Conservation (phyloP, 2,329 filamentous ascomycete species). For the Aaosphaeria arxii region DNA sequence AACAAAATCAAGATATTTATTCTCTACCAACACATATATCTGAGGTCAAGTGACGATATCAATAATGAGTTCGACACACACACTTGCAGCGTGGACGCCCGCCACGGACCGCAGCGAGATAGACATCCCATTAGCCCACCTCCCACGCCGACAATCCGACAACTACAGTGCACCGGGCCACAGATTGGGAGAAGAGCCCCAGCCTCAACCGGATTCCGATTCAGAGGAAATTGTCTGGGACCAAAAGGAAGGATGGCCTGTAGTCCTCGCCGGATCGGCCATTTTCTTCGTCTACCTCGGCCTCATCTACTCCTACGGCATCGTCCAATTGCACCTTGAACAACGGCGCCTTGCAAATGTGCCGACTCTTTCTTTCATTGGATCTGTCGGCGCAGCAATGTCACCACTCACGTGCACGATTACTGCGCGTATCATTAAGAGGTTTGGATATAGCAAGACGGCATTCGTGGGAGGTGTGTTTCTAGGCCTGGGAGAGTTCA, state of each 20-base stretch:
- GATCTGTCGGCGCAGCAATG: neutral
- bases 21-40: too few species aligned
- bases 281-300: neutral
- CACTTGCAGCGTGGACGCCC: too few species aligned
- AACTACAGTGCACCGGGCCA: too few species aligned
- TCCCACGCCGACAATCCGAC: too few species aligned
- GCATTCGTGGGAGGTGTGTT: neutral
- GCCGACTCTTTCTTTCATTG: neutral
- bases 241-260: neutral
- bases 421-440: neutral
- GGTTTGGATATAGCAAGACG: neutral
- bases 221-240: neutral
- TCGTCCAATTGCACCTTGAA: neutral
- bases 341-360: neutral
- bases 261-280: neutral
- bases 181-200: neutral
- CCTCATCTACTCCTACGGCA: conserved; percentile 1
- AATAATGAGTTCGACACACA: too few species aligned
- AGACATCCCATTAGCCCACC: too few species aligned
- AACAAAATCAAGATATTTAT: too few species aligned
- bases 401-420: neutral
- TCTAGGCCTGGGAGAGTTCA: neutral
- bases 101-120: too few species aligned
- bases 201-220: neutral
- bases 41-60: too few species aligned